Conservation (phyloP, 2,329 filamentous ascomycete genomes). For the Paecilomyces fulvus region DNA sequence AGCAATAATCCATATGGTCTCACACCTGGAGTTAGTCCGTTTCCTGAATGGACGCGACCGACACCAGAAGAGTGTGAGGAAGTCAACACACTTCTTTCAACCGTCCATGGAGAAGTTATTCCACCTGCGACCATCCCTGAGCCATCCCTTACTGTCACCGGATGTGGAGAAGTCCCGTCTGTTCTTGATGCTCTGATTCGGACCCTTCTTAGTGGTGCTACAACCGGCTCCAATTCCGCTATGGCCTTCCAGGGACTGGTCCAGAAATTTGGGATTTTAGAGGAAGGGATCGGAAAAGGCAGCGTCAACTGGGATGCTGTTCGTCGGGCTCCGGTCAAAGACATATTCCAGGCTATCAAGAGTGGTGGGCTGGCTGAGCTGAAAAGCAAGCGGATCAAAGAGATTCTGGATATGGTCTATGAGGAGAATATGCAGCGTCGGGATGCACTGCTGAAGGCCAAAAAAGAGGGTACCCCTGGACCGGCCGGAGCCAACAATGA, state of each 20-base stretch:
- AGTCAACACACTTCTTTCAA: conserved; percentile 57
- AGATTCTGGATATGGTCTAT: conserved; percentile 63
- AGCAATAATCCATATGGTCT: conserved; percentile 42
- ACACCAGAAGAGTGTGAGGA: conserved; percentile 61
- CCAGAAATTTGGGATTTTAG: conserved; percentile 53
- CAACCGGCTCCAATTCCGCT: conserved; percentile 53
- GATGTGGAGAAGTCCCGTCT: conserved; percentile 59
- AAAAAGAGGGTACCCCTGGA: conserved; percentile 33
- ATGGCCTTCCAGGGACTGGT: conserved; percentile 59
- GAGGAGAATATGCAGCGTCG: conserved; percentile 56
- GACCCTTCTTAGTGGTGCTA: conserved; percentile 54
- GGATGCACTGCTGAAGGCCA: conserved; percentile 40
- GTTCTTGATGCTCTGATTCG: conserved; percentile 57
- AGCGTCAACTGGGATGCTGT: conserved; percentile 71
- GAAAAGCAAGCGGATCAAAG: conserved; percentile 66
- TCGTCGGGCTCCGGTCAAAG: conserved; percentile 47
- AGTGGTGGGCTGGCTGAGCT: conserved; percentile 60
- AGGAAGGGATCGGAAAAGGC: conserved; percentile 57
- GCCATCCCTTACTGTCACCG: conserved; percentile 62
- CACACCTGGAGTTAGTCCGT: conserved; percentile 52
- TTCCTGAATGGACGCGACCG: conserved; percentile 57
- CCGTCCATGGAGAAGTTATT: conserved; percentile 56
- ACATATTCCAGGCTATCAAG: conserved; percentile 62
- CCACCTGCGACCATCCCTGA: conserved; percentile 59
- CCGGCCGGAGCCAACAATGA: conserved; percentile 37